Conservation (phyloP, 225 moss, liverwort and hornwort genomes). For the Bryoerythrophyllum caledonicum region DNA sequence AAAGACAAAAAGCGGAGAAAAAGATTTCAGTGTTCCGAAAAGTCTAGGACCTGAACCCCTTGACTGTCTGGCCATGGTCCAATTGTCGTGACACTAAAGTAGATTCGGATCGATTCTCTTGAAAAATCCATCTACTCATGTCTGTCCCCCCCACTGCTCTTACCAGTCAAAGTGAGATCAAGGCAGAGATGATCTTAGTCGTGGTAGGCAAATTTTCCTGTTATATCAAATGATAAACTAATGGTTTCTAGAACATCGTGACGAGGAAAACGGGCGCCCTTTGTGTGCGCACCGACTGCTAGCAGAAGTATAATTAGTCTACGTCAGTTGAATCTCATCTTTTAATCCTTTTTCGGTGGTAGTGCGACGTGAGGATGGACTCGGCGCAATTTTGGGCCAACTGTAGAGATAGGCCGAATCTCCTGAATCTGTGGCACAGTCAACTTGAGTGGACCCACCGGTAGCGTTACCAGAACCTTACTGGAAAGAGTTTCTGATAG, state of each 20-base stretch:
- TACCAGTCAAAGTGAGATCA: background rate
- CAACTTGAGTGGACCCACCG: constrained; percentile 22
- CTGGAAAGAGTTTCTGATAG: background rate
- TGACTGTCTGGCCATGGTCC: background rate
- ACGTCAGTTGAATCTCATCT: background rate
- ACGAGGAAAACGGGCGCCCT: background rate
- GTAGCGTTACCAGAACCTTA: background rate
- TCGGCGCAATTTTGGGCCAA: background rate
- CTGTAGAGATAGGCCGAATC: background rate
- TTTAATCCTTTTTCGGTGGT: background rate
- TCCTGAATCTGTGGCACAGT: background rate
- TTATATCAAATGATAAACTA: background rate
- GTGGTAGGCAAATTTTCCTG: background rate
- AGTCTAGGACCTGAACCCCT: background rate
- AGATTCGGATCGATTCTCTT: background rate
- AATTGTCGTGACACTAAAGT: background rate
- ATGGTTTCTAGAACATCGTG: background rate
- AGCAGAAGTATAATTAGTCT: background rate
- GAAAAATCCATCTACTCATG: background rate
- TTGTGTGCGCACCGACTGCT: constrained; percentile 9
- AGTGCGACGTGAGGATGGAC: background rate
- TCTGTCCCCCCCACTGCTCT: background rate
- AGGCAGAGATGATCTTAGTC: background rate
- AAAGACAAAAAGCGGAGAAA: constrained; percentile 3
- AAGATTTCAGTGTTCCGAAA: background rate